Evolutionary conservation across 2,329 filamentous ascomycete species (phyloP).

Genomic region (Eutypa lata): DNA sequence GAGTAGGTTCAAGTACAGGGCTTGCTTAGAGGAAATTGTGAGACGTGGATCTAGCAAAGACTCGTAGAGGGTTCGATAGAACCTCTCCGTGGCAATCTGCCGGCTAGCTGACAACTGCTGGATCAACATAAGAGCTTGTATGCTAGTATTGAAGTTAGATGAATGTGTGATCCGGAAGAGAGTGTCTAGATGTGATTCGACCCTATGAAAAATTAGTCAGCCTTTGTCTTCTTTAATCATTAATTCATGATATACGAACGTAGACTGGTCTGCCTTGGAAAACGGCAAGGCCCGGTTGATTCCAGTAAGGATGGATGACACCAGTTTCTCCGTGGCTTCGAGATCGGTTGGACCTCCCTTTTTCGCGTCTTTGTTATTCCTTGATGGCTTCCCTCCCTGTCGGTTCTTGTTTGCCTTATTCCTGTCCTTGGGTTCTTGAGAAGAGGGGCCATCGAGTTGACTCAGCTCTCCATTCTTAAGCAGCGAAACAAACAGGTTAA

Average conservation of each 20-base stretch:
- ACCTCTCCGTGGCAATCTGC: constrained; percentile 80
- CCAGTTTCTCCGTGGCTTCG: constrained; percentile 84
- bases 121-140: constrained; percentile 91
- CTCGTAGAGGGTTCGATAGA: constrained; percentile 94
- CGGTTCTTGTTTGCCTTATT: constrained; percentile 52
- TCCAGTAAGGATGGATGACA: constrained; percentile 86
- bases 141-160: constrained; percentile 97
- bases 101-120: constrained; percentile 84
- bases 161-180: constrained; percentile 96
- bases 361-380: constrained; percentile 34
- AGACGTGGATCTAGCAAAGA: constrained; percentile 88
- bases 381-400: constrained; percentile 35
- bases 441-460: constrained; percentile 33
- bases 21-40: constrained; percentile 87
- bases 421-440: constrained; percentile 29
- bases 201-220: constrained; percentile 39
- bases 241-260: constrained; percentile 43
- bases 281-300: constrained; percentile 97
- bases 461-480: constrained; percentile 60
- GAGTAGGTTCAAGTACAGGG: constrained; percentile 88
- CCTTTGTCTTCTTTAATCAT: constrained; percentile 8
- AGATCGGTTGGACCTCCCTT: constrained; percentile 41
- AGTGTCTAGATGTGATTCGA: constrained; percentile 88
- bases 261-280: constrained; percentile 73
- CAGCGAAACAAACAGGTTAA: constrained; percentile 79